Evolutionary conservation across 169 alveolate species (phyloP), one percentile per base, ranked within the genome.

Genomic region (Besnoitia besnoiti): DNA sequence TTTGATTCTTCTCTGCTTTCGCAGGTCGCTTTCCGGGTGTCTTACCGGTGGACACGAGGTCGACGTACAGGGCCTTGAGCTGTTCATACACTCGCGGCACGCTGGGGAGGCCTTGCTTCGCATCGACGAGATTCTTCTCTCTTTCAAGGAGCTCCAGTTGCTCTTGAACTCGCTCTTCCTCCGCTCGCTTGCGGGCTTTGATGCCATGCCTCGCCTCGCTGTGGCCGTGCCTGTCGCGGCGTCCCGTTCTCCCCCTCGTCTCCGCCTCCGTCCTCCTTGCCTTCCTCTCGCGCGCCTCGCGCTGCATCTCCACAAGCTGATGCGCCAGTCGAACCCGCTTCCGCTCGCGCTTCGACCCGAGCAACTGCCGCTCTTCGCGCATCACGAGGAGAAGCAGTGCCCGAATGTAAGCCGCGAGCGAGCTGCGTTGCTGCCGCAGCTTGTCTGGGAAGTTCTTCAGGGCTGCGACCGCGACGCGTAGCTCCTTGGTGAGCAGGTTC

Each of bases 391-490:
- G 82, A 19, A 73, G 82, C 46, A 73, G 14, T 73, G 82, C 82
- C 82, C 82, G 82, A 35, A 73, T n/a, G n/a, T 73, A 73, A 19
- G 67, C 67, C 67, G 67, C 7, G 67, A 67, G 80, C 40, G 80
- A 1, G 80, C 39, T 1, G 33, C n/a, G 87, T 4, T 27, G 80
- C 33, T 14, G 7, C 2, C 61, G 49, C 39, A 67, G 46, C 46
- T 19, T 2, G 24, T 77, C 61, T 14, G 87, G 87, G 21, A 77
- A 77, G 59, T 27, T 5, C 49, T 35, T 19, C 35, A 77, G 87
- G 5, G 59, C n/a, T 37, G 19, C 50, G 0, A 77, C 61, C 35
- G 87, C 87, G 37, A 39, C 24, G 37, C 40, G n/a, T 30, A 77
- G 10, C 30, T 77, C 87, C 40, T 44, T 77, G 7, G 87, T 4